Evolutionary conservation across 352 stramenopile genomes (phyloP).

Genomic region (Phytophthora sojae): DNA sequence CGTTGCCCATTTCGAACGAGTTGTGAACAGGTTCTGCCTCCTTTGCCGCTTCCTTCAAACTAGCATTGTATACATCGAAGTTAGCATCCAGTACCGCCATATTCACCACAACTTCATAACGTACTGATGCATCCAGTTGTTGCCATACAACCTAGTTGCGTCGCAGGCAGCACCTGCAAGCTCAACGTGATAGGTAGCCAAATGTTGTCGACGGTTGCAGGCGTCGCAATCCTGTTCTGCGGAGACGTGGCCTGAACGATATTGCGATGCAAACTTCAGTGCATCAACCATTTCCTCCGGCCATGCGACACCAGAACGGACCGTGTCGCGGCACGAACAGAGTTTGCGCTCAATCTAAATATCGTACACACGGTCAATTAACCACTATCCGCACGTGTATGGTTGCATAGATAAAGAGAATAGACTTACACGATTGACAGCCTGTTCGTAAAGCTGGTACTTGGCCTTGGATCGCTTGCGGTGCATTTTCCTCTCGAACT

Average conservation of each 20-base stretch:
- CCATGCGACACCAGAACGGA: slow-evolving; percentile 77
- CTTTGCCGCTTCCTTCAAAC: slow-evolving; percentile 47
- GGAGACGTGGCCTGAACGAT: slow-evolving; percentile 42
- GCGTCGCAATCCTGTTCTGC: slow-evolving; percentile 68
- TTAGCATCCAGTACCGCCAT: not conserved
- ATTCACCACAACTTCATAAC: slow-evolving; percentile 10
- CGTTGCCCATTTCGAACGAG: slow-evolving; percentile 78
- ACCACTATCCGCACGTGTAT: not conserved
- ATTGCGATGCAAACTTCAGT: slow-evolving; percentile 51
- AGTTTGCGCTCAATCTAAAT: slow-evolving; percentile 77
- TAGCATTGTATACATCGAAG: slow-evolving; percentile 17
- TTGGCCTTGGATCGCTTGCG: slow-evolving; percentile 37
- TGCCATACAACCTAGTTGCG: slow-evolving; percentile 68
- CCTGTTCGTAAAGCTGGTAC: slow-evolving; percentile 63
- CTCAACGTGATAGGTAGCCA: slow-evolving; percentile 61
- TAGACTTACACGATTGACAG: slow-evolving; percentile 65
- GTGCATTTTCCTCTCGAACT: slow-evolving; percentile 70
- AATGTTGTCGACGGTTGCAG: slow-evolving; percentile 77
- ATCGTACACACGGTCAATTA: not conserved
- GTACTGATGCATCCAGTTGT: slow-evolving; percentile 72
- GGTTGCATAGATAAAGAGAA: not conserved
- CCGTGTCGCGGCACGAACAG: slow-evolving; percentile 72
- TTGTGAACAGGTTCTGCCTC: slow-evolving; percentile 36
- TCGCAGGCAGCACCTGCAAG: slow-evolving; percentile 71
- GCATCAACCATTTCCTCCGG: slow-evolving; percentile 70